phyloP scores from a whole-genome alignment of 345 rosid species.

The Camelina hispida region DNA sequence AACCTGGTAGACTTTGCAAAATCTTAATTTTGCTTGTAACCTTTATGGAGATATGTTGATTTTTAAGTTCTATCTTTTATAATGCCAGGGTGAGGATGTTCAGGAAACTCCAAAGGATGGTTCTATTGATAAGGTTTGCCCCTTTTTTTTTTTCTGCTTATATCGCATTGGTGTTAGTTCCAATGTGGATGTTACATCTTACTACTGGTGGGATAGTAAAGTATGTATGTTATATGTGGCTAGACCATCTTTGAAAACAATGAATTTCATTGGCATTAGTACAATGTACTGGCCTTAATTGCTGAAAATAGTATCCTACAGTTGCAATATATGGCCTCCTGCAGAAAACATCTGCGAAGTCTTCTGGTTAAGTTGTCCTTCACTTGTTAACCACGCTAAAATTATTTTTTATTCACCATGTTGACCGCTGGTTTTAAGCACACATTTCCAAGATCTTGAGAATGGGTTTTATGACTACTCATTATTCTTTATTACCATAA shows the following conservation, averaged over 20 bases:
- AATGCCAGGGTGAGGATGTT: constrained; percentile 78
- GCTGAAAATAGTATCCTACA: constrained; percentile 14
- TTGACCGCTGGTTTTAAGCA: background rate
- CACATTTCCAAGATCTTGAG: constrained; percentile 12
- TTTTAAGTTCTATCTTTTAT: constrained; percentile 40
- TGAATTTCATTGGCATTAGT: constrained; percentile 22
- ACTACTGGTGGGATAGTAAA: constrained; percentile 8
- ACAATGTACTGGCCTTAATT: constrained; percentile 4
- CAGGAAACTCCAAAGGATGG: constrained; percentile 75
- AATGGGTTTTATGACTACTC: constrained; percentile 25
- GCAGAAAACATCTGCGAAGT: background rate
- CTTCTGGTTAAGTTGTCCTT: constrained; percentile 21
- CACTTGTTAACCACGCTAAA: constrained; percentile 14
- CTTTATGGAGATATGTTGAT: constrained; percentile 12
- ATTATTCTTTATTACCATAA: constrained; percentile 19
- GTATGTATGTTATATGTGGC: constrained; percentile 2
- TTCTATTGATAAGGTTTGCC: constrained; percentile 63
- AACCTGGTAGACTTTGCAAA: constrained; percentile 30
- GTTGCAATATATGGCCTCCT: constrained; percentile 20
- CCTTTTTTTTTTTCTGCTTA: constrained; percentile 13
- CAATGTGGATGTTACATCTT: constrained; percentile 23
- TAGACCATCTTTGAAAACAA: constrained; percentile 15
- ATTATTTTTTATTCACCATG: constrained; percentile 6
- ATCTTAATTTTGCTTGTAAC: constrained; percentile 25
- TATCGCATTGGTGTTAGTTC: constrained; percentile 20